Percentiles rank a stretch among this genome's conserved stretches.
phyloP scores from a whole-genome alignment of 2,329 filamentous ascomycete species.

The Penicillium olsonii region DNA sequence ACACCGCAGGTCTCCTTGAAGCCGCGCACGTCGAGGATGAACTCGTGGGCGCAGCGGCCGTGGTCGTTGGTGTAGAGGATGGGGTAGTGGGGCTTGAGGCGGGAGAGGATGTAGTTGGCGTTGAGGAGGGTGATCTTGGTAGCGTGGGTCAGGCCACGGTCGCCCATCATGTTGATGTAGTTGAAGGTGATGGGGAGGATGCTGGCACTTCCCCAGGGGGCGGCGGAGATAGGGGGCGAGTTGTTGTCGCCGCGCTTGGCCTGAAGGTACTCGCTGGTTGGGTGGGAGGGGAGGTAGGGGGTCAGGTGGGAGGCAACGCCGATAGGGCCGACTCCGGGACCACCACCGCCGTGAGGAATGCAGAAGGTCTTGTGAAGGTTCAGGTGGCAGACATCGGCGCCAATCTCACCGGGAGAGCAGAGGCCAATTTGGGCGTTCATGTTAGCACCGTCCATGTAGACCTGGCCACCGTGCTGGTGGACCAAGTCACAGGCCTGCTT shows the following conservation, averaged over 20 bases:
- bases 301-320: conserved; percentile 82
- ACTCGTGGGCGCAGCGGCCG: conserved; percentile 91
- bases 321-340: conserved; percentile 90
- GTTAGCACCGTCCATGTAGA: conserved; percentile 99
- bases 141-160: conserved; percentile 78
- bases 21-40: conserved; percentile 84
- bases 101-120: conserved; percentile 92
- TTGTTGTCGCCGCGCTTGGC: conserved; percentile 49
- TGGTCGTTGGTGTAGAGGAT: conserved; percentile 93
- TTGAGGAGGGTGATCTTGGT: conserved; percentile 93
- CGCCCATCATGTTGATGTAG: conserved; percentile 93
- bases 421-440: conserved; percentile 98
- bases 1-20: conserved; percentile 82
- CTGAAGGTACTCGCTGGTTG: conserved; percentile 54
- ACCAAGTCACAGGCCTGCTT: conserved; percentile 84
- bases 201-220: conserved; percentile 82
- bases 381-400: conserved; percentile 93
- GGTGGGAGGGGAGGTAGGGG: conserved; percentile 73
- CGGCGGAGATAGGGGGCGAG: conserved; percentile 71
- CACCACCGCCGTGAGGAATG: conserved; percentile 93
- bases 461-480: conserved; percentile 83
- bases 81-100: conserved; percentile 79
- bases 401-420: conserved; percentile 91
- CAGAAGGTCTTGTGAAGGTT: conserved; percentile 99
- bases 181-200: conserved; percentile 94